Conservation (phyloP, 1,284 basidiomycete species). For the Taiwanofungus camphoratus region DNA sequence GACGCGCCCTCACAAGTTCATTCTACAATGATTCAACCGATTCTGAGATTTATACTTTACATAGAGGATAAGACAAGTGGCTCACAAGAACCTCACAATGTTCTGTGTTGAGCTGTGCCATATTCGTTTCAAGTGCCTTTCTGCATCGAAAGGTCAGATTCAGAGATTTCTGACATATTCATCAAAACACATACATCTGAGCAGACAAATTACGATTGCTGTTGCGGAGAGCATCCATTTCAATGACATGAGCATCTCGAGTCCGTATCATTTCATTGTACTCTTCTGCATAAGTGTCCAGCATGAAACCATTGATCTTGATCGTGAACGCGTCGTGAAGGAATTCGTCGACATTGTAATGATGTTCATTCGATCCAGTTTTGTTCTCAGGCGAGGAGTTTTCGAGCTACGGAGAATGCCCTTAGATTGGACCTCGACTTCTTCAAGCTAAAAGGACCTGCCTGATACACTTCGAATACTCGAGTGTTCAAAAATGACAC, state of each 20-base stretch:
- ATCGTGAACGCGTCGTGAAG: conserved; percentile 81
- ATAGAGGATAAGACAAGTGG: conserved; percentile 9
- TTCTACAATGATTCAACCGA: conserved; percentile 46
- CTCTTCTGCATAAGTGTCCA: conserved; percentile 84
- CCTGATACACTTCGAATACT: conserved; percentile 81
- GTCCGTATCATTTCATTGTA: conserved; percentile 69
- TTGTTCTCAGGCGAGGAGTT: no score
- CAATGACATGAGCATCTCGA: conserved; percentile 73
- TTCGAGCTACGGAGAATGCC: no score
- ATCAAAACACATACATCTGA: conserved; percentile 62
- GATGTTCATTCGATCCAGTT: no score
- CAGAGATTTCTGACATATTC: background rate
- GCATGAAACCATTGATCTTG: conserved; percentile 86
- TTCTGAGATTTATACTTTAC: background rate
- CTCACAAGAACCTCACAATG: conserved; percentile 72
- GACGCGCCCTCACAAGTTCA: conserved; percentile 80
- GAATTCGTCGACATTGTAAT: conserved; percentile 79
- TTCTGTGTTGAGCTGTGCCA: conserved; percentile 76
- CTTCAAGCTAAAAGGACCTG: conserved; percentile 29
- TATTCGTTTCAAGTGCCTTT: conserved; percentile 69
- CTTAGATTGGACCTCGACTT: no score
- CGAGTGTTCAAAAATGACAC: conserved; percentile 74
- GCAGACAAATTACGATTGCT: conserved; percentile 71
- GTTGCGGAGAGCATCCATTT: conserved; percentile 76
- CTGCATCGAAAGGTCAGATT: conserved; percentile 33